Evolutionary conservation across 1,284 basidiomycete species (phyloP).

Genomic region (Phylloboletellus chloephorus): DNA sequence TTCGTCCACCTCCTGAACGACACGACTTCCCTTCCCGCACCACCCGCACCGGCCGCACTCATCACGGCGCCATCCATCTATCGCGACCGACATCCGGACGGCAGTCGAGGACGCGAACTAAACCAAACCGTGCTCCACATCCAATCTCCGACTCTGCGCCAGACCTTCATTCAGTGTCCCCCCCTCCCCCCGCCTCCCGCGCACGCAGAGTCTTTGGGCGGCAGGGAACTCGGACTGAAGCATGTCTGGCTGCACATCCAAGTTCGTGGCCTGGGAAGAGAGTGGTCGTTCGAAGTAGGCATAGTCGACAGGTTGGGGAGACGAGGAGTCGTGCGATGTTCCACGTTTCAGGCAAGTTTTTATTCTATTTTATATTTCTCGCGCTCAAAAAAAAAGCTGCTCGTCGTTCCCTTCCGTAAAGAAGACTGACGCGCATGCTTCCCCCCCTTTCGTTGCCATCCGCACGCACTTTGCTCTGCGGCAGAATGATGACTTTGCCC

Average conservation of each 20-base stretch:
- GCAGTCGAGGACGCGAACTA: slow-evolving; percentile 39
- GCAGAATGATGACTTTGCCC: too few relatives aligned
- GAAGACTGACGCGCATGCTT: too few relatives aligned
- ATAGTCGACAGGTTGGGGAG: slow-evolving; percentile 59
- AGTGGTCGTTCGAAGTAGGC: slow-evolving; percentile 75
- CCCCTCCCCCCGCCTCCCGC: slow-evolving; percentile 24
- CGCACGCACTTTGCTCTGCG: too few relatives aligned
- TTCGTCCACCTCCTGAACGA: slow-evolving; percentile 65
- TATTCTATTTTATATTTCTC: too few relatives aligned
- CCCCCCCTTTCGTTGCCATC: too few relatives aligned
- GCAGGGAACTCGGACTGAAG: slow-evolving; percentile 53
- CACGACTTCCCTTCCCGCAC: slow-evolving; percentile 46
- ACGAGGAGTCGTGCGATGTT: slow-evolving; percentile 61
- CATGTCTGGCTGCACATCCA: slow-evolving; percentile 75
- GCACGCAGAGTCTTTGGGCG: slow-evolving; percentile 11
- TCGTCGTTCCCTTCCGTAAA: too few relatives aligned
- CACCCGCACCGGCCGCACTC: slow-evolving; percentile 41
- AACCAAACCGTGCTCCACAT: slow-evolving; percentile 76
- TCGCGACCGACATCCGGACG: slow-evolving; percentile 23
- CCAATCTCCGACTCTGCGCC: slow-evolving; percentile 67
- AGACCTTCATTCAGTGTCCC: slow-evolving; percentile 67
- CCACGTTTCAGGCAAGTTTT: slow-evolving; percentile 72
- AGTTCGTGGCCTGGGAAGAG: slow-evolving; percentile 59
- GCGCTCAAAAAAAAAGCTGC: too few relatives aligned
- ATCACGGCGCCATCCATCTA: slow-evolving; percentile 36